Conservation (phyloP, 768 basidiomycete species). For the Lactifluus rugatus region DNA sequence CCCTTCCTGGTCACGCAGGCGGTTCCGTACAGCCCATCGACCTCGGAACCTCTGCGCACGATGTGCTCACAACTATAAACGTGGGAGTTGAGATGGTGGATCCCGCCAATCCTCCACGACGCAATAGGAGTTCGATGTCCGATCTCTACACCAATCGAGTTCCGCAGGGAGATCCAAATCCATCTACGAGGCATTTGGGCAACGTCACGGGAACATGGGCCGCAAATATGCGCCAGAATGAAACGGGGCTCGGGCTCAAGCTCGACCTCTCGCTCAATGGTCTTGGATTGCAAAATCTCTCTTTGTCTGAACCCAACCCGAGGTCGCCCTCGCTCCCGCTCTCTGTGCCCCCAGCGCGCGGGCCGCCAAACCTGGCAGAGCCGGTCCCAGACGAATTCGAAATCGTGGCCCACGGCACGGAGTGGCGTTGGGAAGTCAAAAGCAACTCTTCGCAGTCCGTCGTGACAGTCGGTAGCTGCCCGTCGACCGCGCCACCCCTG, state of each 20-base stretch:
- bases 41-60: not conserved
- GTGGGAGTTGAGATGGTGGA: not conserved
- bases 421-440: not conserved
- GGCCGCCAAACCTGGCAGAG: not conserved
- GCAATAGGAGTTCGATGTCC: not conserved
- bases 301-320: not conserved
- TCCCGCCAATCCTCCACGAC: not conserved
- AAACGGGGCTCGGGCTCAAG: slow-evolving; percentile 2
- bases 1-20: not conserved
- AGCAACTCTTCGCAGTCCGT: slow-evolving; percentile 6
- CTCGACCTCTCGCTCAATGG: slow-evolving; percentile 11
- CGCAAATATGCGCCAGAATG: not conserved
- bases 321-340: not conserved
- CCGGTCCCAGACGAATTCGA: no score
- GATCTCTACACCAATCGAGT: not conserved
- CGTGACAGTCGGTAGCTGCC: slow-evolving; percentile 2
- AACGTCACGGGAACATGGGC: slow-evolving; percentile 6
- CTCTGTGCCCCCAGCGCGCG: not conserved
- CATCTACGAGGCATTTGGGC: not conserved
- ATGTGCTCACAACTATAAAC: not conserved
- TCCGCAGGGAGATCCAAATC: not conserved
- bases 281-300: not conserved
- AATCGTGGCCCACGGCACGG: not conserved
- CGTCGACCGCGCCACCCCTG: slow-evolving; percentile 8
- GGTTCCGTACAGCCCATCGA: not conserved